These are phyloP conservation scores for Boletellus sp. DNA, from an alignment of 768 basidiomycete genomes.

Conservation along the genomic window DNA sequence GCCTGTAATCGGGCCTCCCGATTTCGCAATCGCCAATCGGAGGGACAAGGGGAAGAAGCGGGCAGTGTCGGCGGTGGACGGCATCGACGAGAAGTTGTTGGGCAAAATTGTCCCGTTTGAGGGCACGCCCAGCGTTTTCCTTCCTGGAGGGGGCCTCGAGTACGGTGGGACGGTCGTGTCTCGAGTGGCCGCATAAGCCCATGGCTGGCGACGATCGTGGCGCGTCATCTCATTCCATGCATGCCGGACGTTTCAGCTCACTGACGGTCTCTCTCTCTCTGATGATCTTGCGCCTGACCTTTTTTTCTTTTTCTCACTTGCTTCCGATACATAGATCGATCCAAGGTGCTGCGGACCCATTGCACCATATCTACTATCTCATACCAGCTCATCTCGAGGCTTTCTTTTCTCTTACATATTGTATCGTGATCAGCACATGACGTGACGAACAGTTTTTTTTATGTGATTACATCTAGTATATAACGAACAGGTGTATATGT, in stretches of 20 bases:
- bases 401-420: constrained; percentile 6
- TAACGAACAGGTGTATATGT: neutral
- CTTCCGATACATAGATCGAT: neutral
- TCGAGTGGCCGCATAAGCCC: constrained; percentile 29
- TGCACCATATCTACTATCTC: constrained; percentile 8
- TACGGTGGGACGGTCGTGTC: constrained; percentile 36
- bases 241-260: neutral
- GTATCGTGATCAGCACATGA: constrained; percentile 10
- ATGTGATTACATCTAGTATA: constrained; percentile 4
- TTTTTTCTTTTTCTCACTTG: constrained; percentile 1
- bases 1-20: constrained; percentile 22
- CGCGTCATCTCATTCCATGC: neutral
- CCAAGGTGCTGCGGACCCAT: constrained; percentile 11
- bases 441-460: constrained; percentile 1
- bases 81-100: constrained; percentile 14
- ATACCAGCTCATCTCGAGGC: constrained; percentile 3
- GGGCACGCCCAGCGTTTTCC: constrained; percentile 31
- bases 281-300: neutral
- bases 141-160: constrained; percentile 27
- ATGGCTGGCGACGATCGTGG: neutral
- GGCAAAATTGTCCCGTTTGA: constrained; percentile 36
- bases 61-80: constrained; percentile 10
- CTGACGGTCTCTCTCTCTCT: neutral
- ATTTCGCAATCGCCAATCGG: constrained; percentile 18
- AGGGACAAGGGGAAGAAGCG: constrained; percentile 30